phyloP scores from a whole-genome alignment of 352 stramenopile species.

The Phytophthora podocarpi region DNA sequence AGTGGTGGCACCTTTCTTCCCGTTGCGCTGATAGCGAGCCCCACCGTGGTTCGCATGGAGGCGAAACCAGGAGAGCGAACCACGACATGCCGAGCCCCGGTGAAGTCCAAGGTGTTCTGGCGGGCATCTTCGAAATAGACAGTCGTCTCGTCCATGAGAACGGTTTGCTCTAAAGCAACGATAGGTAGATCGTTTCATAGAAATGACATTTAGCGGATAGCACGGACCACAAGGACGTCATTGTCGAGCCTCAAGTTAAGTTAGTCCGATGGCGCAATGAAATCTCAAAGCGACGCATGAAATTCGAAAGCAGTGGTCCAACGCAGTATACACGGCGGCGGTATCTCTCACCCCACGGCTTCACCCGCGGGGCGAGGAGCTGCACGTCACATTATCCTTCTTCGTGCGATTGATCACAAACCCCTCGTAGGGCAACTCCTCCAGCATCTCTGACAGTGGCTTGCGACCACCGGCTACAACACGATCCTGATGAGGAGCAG shows the following conservation, averaged over 20 bases:
- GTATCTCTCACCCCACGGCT: too few species aligned
- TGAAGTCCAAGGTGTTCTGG: constrained; percentile 21
- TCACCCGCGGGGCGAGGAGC: too few species aligned
- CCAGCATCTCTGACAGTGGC: neutral
- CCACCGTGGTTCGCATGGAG: too few species aligned
- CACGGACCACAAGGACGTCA: constrained; percentile 14
- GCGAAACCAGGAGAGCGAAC: constrained; percentile 28
- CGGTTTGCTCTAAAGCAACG: constrained; percentile 15
- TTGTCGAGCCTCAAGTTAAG: constrained; percentile 22
- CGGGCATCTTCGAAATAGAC: constrained; percentile 34
- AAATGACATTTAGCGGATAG: constrained; percentile 16
- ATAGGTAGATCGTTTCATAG: neutral
- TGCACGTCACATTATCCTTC: constrained; percentile 23
- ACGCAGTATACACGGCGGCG: too few species aligned
- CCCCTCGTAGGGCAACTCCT: constrained; percentile 9
- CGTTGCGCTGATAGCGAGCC: constrained; percentile 10
- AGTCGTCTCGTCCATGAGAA: constrained; percentile 34
- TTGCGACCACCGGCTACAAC: neutral
- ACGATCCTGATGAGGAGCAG: constrained; percentile 4
- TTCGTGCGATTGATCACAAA: constrained; percentile 2
- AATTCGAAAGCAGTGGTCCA: constrained; percentile 26
- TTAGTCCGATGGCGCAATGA: constrained; percentile 29
- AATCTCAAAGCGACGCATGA: constrained; percentile 36
- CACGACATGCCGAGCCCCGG: constrained; percentile 26
- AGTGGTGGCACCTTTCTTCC: constrained; percentile 18